Conservation (phyloP, 208 protist genomes). For the Giardia duodenalis region DNA sequence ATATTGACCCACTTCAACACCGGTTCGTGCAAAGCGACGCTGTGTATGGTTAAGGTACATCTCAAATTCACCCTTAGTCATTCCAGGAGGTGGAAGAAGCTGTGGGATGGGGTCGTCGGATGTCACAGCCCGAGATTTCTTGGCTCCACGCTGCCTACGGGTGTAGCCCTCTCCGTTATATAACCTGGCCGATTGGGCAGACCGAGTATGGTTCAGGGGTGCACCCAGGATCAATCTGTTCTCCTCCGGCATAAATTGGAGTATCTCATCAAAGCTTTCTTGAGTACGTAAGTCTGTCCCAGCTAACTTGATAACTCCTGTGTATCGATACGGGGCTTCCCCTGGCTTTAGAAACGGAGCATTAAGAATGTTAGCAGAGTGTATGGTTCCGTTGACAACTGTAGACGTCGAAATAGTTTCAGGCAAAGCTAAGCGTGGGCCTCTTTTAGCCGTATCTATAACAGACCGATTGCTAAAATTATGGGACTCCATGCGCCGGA, state of each 20-base stretch:
- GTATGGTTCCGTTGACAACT: not conserved
- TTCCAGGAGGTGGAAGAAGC: not conserved
- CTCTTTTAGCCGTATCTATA: not conserved
- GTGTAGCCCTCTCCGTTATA: not conserved
- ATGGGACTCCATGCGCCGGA: not conserved
- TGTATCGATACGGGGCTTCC: conserved; percentile 15
- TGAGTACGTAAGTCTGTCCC: not conserved
- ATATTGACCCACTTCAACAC: not conserved
- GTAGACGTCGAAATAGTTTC: not conserved
- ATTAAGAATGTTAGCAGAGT: conserved; percentile 14
- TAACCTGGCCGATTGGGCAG: not conserved
- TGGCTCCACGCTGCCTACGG: not conserved
- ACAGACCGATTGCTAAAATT: not conserved
- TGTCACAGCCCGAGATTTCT: too few species aligned
- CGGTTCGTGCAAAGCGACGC: too few species aligned
- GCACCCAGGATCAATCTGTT: not conserved
- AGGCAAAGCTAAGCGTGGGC: not conserved
- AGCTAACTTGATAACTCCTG: conserved; percentile 10
- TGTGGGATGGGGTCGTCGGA: not conserved
- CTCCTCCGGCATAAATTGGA: not conserved
- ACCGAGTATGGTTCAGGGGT: not conserved
- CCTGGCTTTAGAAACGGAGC: conserved; percentile 5
- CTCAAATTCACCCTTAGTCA: not conserved
- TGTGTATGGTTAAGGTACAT: too few species aligned
- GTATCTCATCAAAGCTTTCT: conserved; percentile 16